These are phyloP conservation scores for Thermothielavioides terrestris DNA, from an alignment of 495 filamentous ascomycete genomes.

Conservation along the genomic window DNA sequence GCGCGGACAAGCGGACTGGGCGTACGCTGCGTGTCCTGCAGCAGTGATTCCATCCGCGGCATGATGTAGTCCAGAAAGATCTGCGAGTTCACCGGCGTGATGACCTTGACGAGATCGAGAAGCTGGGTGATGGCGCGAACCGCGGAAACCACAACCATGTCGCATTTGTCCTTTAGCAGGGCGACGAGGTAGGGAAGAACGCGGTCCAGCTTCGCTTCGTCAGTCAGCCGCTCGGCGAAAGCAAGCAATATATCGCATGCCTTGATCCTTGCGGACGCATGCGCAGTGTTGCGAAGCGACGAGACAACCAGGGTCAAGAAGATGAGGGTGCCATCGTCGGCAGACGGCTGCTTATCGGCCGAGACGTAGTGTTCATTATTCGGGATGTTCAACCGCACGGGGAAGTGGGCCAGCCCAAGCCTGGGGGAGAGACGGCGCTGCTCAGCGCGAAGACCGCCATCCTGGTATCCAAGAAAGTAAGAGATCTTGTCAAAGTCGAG, in stretches of 20 bases:
- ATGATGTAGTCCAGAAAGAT: constrained; percentile 94
- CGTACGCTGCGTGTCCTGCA: constrained; percentile 47
- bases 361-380: constrained; percentile 62
- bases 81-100: constrained; percentile 91
- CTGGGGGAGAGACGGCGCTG: constrained; percentile 30
- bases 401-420: constrained; percentile 48
- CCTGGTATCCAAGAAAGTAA: constrained; percentile 73
- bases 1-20: constrained; percentile 67
- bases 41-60: constrained; percentile 65
- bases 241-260: constrained; percentile 90
- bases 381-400: constrained; percentile 82
- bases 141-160: constrained; percentile 75
- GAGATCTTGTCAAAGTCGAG: constrained; percentile 97
- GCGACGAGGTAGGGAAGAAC: constrained; percentile 83
- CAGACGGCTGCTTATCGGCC: constrained; percentile 31
- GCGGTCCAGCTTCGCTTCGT: constrained; percentile 94
- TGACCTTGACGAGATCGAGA: constrained; percentile 73
- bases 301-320: constrained; percentile 83
- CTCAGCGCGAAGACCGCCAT: constrained; percentile 29
- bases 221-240: constrained; percentile 82
- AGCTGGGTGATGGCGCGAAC: constrained; percentile 81
- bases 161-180: constrained; percentile 68
- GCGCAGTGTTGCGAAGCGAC: constrained; percentile 79
- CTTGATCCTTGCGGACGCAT: constrained; percentile 75
- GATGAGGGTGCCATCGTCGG: constrained; percentile 86